phyloP scores from a whole-genome alignment of 2,329 filamentous ascomycete species.

The Phaeosphaeriaceae sp. region DNA sequence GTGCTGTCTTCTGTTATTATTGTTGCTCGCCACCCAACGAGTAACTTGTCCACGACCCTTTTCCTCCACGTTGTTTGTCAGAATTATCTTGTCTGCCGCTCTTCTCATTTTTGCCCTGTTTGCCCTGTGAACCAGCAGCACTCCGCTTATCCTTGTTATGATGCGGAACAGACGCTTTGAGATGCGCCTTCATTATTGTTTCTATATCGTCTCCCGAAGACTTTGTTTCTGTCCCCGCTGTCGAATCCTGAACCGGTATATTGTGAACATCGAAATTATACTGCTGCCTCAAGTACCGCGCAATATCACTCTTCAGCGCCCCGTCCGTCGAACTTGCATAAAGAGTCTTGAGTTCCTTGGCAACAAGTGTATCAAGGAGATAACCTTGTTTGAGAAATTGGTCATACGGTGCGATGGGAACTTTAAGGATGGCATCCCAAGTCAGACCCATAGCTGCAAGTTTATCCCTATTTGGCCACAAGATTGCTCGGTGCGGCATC shows the following conservation, averaged over 20 bases:
- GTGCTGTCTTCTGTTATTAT: too few species aligned
- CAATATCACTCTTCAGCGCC: conserved; percentile 25
- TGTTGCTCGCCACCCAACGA: too few species aligned
- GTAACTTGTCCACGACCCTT: too few species aligned
- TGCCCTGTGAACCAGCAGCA: too few species aligned
- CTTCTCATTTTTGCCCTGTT: too few species aligned
- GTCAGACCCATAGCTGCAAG: conserved; percentile 34
- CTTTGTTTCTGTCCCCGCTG: conserved; percentile 3
- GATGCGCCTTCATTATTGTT: conserved; percentile 11
- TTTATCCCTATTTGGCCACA: conserved; percentile 24
- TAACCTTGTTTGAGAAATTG: conserved; percentile 14
- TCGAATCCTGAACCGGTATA: background rate
- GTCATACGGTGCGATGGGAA: conserved; percentile 7
- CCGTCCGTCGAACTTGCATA: conserved; percentile 24
- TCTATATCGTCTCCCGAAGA: conserved; percentile 20
- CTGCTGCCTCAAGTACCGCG: conserved; percentile 20
- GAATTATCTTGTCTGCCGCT: too few species aligned
- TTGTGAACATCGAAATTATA: conserved; percentile 22
- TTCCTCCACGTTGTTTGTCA: too few species aligned
- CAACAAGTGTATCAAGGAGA: conserved; percentile 24
- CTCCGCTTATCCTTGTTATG: background rate
- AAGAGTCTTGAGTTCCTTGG: conserved; percentile 26
- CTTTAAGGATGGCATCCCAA: conserved; percentile 13
- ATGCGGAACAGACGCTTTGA: background rate
- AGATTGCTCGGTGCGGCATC: conserved; percentile 23